These are phyloP conservation scores for Penicillium fimorum DNA, from an alignment of 495 filamentous ascomycete genomes.

Conservation along the genomic window DNA sequence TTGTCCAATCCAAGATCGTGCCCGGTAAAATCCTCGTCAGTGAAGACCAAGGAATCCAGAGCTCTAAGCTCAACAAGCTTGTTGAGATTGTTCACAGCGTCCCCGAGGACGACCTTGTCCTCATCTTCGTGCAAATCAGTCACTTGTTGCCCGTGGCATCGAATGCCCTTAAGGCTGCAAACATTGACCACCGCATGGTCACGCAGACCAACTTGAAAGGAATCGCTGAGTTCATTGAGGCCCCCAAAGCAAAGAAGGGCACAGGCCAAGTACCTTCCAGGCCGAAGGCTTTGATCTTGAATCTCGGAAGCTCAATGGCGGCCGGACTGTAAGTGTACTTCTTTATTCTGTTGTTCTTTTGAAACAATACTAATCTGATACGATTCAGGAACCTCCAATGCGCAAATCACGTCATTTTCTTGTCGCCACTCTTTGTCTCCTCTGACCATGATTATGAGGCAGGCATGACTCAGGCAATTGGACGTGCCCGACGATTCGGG, in stretches of 20 bases:
- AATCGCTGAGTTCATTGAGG: conserved; percentile 14
- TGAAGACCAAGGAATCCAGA: conserved; percentile 30
- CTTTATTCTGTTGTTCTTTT: neutral
- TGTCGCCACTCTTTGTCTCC: conserved; percentile 56
- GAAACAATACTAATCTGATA: neutral
- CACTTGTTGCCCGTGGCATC: conserved; percentile 40
- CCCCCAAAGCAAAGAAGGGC: neutral
- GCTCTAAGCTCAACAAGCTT: conserved; percentile 49
- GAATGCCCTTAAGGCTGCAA: conserved; percentile 26
- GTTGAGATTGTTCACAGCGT: conserved; percentile 43
- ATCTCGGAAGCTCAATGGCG: conserved; percentile 60
- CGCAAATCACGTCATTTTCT: conserved; percentile 77
- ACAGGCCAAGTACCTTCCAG: neutral
- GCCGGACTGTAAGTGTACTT: conserved; percentile 61
- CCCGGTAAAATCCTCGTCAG: conserved; percentile 35
- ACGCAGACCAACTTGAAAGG: neutral
- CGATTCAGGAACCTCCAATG: conserved; percentile 62
- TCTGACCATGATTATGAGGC: conserved; percentile 59
- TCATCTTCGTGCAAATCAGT: conserved; percentile 54
- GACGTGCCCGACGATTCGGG: conserved; percentile 63
- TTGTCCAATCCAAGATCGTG: conserved; percentile 34
- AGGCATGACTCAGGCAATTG: conserved; percentile 68
- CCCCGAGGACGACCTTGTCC: conserved; percentile 44
- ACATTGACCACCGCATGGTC: conserved; percentile 31
- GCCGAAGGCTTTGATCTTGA: conserved; percentile 62